phyloP scores from a whole-genome alignment of 306 rosid species.

The barrel medic (Medicago truncatula) region DNA sequence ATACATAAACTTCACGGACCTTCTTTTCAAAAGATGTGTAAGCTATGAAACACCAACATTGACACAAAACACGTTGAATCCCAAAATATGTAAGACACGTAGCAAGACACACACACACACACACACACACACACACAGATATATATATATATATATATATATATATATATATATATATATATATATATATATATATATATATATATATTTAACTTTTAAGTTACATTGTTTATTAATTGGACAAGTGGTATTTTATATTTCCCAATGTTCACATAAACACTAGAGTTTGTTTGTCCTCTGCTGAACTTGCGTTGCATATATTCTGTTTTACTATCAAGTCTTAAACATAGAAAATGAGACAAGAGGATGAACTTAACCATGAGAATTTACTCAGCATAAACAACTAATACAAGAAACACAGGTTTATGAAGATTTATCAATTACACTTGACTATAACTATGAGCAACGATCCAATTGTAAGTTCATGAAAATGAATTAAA shows the following conservation, averaged over 20 bases:
- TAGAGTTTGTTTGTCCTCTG: slow-evolving; percentile 2
- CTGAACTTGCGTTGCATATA: neutral
- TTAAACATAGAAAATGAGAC: slow-evolving; percentile 22
- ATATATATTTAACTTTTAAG: neutral
- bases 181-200: neutral
- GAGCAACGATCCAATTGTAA: slow-evolving; percentile 14
- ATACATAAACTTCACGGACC: slow-evolving; percentile 33
- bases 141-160: neutral
- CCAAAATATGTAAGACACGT: neutral
- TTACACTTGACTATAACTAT: slow-evolving; percentile 10
- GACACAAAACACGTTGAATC: neutral
- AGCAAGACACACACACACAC: too few species aligned
- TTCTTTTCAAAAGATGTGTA: slow-evolving; percentile 16
- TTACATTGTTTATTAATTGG: neutral
- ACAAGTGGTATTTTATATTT: neutral
- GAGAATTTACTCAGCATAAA: neutral
- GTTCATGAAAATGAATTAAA: slow-evolving; percentile 8
- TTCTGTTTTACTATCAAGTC: neutral
- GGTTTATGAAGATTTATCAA: slow-evolving; percentile 20
- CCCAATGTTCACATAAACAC: neutral
- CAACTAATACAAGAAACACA: slow-evolving; percentile 33
- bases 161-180: neutral
- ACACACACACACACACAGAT: too few species aligned
- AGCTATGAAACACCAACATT: neutral
- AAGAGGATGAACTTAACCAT: slow-evolving; percentile 17